Evolutionary conservation across 2,329 filamentous ascomycete genomes (phyloP).

Genomic region (Pseudogymnoascus sp.): DNA sequence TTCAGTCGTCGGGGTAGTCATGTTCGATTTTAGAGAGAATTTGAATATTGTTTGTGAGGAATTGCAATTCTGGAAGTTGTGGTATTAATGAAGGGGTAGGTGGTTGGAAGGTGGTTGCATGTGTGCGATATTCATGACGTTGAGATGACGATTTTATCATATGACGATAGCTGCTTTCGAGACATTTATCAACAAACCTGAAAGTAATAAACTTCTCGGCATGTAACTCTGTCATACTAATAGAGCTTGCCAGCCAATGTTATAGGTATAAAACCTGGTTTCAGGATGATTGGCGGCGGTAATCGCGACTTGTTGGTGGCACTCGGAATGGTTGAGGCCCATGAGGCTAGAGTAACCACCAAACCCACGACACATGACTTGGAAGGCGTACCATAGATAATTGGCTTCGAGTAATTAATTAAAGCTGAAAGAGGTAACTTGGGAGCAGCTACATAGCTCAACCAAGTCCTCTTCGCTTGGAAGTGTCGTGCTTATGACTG

Average conservation of each 20-base stretch:
- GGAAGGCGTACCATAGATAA: neutral
- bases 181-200: slow-evolving; percentile 6
- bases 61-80: neutral
- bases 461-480: neutral
- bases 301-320: neutral
- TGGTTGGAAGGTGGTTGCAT: neutral
- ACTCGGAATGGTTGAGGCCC: neutral
- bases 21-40: neutral
- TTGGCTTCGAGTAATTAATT: neutral
- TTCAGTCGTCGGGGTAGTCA: slow-evolving; percentile 5
- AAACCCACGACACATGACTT: neutral
- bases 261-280: neutral
- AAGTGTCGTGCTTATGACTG: slow-evolving; percentile 1
- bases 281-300: neutral
- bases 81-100: neutral
- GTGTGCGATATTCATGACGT: slow-evolving; percentile 5
- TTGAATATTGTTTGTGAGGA: neutral
- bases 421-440: neutral
- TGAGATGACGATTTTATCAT: slow-evolving; percentile 5
- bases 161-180: neutral
- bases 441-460: neutral
- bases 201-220: neutral
- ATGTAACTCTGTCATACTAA: neutral
- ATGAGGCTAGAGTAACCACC: neutral
- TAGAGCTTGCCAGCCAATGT: neutral